Evolutionary conservation across 2,329 filamentous ascomycete genomes (phyloP).

Genomic region (Cordyceps sp.): DNA sequence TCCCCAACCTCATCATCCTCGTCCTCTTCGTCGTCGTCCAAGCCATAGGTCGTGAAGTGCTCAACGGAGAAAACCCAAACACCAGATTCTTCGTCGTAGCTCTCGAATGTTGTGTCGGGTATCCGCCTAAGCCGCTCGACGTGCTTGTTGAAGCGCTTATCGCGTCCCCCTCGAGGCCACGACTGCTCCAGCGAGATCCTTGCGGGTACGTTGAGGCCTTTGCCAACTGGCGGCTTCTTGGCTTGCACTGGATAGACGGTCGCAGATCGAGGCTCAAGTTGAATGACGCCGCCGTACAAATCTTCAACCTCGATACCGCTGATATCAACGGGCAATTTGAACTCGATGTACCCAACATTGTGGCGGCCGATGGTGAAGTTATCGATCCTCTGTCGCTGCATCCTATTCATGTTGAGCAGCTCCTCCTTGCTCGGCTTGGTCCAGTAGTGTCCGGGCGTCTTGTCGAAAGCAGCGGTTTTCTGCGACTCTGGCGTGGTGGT

Average conservation of each 20-base stretch:
- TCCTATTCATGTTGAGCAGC: conserved; percentile 61
- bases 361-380: conserved; percentile 71
- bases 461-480: conserved; percentile 16
- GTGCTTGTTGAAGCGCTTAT: conserved; percentile 61
- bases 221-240: conserved; percentile 70
- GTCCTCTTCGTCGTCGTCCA: conserved; percentile 59
- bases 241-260: conserved; percentile 70
- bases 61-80: conserved; percentile 88
- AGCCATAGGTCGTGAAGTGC: conserved; percentile 89
- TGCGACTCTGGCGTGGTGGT: conserved; percentile 12
- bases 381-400: conserved; percentile 57
- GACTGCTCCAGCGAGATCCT: conserved; percentile 81
- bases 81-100: conserved; percentile 64
- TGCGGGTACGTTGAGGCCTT: conserved; percentile 82
- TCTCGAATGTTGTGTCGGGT: conserved; percentile 62
- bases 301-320: conserved; percentile 63
- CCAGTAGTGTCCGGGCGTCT: conserved; percentile 65
- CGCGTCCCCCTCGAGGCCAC: conserved; percentile 55
- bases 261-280: conserved; percentile 59
- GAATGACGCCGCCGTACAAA: conserved; percentile 62
- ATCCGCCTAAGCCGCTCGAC: conserved; percentile 67
- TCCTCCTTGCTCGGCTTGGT: conserved; percentile 63
- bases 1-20: conserved; percentile 40
- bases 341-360: conserved; percentile 66
- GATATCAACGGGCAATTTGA: conserved; percentile 70